phyloP scores from a whole-genome alignment of 768 basidiomycete genomes.

The Suillus occidentalis region DNA sequence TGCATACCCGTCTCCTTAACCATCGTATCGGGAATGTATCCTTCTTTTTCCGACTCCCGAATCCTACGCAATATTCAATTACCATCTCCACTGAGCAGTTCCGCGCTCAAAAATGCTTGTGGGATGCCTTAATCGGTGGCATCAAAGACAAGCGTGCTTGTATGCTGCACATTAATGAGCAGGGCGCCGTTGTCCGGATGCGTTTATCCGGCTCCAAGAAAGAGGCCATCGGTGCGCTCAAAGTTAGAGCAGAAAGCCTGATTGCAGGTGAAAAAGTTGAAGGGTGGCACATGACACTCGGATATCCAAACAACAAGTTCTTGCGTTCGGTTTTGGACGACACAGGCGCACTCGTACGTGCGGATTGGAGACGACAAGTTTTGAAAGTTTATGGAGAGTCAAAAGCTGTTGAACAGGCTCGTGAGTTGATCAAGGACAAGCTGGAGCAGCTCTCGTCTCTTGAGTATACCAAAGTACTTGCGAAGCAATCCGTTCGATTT shows the following conservation, averaged over 20 bases:
- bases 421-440: slow-evolving; percentile 45
- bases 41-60: slow-evolving; percentile 44
- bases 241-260: slow-evolving; percentile 59
- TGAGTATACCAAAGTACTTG: slow-evolving; percentile 42
- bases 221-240: slow-evolving; percentile 53
- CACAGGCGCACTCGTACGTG: slow-evolving; percentile 44
- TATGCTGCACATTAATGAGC: slow-evolving; percentile 31
- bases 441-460: slow-evolving; percentile 46
- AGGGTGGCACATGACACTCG: slow-evolving; percentile 52
- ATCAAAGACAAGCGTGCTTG: slow-evolving; percentile 39
- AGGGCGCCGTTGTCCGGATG: slow-evolving; percentile 34
- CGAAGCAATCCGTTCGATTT: slow-evolving; percentile 43
- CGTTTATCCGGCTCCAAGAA: slow-evolving; percentile 52
- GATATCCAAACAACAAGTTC: slow-evolving; percentile 29
- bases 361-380: slow-evolving; percentile 44
- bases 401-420: slow-evolving; percentile 40
- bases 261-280: slow-evolving; percentile 49
- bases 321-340: slow-evolving; percentile 32
- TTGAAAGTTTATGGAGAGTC: slow-evolving; percentile 49
- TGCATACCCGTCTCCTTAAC: slow-evolving; percentile 36
- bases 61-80: slow-evolving; percentile 52
- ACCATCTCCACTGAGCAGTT: slow-evolving; percentile 50
- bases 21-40: slow-evolving; percentile 30
- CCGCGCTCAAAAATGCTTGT: slow-evolving; percentile 47
- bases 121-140: slow-evolving; percentile 43